Conservation (phyloP, 306 rosid species). For the Vigna hirtella region DNA sequence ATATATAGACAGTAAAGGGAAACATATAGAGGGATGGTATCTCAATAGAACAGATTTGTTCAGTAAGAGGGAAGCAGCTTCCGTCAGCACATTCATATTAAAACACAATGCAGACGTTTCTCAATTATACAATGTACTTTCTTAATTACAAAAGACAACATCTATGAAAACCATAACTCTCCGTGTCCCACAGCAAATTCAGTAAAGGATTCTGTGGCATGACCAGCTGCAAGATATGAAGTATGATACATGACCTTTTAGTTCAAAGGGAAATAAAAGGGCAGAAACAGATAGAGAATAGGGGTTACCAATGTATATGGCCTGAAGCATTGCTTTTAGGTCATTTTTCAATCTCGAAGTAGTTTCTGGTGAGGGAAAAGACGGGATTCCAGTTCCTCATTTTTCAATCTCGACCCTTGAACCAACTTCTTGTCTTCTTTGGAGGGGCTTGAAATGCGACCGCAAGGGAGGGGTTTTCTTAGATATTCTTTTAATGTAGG, state of each 20-base stretch:
- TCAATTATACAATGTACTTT: constrained; percentile 56
- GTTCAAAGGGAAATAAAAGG: background rate
- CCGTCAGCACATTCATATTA: constrained; percentile 32
- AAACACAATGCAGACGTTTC: constrained; percentile 3
- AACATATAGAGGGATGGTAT: no score
- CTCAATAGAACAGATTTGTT: no score
- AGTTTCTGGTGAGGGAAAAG: constrained; percentile 86
- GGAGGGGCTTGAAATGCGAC: no score
- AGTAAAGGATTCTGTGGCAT: constrained; percentile 91
- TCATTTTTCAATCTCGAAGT: constrained; percentile 52
- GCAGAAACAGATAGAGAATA: background rate
- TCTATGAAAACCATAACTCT: constrained; percentile 89
- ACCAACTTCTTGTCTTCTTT: constrained; percentile 43
- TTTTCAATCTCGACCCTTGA: constrained; percentile 58
- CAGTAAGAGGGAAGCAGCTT: constrained; percentile 12
- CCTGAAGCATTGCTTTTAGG: constrained; percentile 88
- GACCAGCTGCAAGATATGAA: constrained; percentile 77
- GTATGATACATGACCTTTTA: constrained; percentile 20
- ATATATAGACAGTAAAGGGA: no score
- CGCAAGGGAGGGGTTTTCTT: no score
- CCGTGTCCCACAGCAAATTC: constrained; percentile 94
- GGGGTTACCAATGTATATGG: constrained; percentile 75
- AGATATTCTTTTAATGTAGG: no score
- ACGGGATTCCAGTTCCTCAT: constrained; percentile 79
- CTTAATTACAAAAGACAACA: constrained; percentile 68